A percentile compares a stretch with the other conserved stretches of the same genome.
Conservation (phyloP, 331 rosid species). For the Pyracantha coccinea region DNA sequence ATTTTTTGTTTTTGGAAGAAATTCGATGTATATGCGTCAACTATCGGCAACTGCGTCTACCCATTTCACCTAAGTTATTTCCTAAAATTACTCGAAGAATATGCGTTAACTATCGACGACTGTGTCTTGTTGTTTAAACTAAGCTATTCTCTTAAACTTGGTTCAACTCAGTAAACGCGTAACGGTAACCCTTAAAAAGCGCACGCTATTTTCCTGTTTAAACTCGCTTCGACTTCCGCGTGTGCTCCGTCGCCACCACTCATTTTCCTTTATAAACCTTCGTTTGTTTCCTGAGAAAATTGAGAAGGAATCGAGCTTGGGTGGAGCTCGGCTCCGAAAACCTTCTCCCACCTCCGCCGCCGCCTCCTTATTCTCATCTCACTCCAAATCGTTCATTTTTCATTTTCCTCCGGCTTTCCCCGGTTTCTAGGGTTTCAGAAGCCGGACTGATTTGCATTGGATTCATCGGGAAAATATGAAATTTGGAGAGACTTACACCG, state of each 20-base stretch:
- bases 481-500: conserved; percentile 58
- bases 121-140: too few relatives aligned
- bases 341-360: not conserved
- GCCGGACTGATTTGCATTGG: not conserved
- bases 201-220: not conserved
- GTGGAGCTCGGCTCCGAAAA: not conserved
- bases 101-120: too few relatives aligned
- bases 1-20: too few relatives aligned
- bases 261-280: not conserved
- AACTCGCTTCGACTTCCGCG: not conserved
- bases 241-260: not conserved
- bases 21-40: too few relatives aligned
- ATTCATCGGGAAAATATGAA: conserved; percentile 32
- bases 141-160: too few relatives aligned
- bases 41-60: too few relatives aligned
- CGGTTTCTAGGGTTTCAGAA: conserved; percentile 6
- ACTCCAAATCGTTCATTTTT: not conserved
- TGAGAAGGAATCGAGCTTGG: not conserved
- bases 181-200: not conserved
- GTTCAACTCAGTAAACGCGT: too few relatives aligned
- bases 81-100: too few relatives aligned
- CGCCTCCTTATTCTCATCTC: not conserved
- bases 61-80: too few relatives aligned
- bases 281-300: conserved; percentile 10
- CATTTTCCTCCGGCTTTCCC: not conserved